Base-by-base conservation (phyloP, 768 basidiomycete genomes). In the Naganishia randhawae region DNA sequence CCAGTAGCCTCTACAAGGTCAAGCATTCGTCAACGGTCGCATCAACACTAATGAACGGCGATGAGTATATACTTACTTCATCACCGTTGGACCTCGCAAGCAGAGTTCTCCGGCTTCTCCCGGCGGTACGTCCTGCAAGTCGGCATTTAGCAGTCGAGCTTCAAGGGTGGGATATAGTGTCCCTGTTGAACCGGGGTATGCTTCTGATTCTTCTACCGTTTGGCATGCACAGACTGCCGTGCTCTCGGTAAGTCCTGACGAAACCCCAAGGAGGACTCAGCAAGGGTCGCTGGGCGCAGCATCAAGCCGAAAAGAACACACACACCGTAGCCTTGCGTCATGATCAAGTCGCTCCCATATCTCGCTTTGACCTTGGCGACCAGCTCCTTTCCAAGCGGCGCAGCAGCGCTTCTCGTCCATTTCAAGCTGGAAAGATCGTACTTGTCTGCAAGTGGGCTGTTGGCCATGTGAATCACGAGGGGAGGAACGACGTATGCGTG, bases 101-200 rank as follows among this genome's bases (percentile, higher is more conserved):
- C 91, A 93, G 14, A 95, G 77, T 78, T 94, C 92, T 14, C 92
- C 91, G 0, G 85, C 81, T 35, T 62, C 37, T 17, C 87, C 86
- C 7, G 81, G 74, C 17, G 80, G n/a, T 9, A 85, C 82, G 42
- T 85, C 84, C 25, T 84, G 85, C 0, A 85, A 86, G 2, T 86
- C 86, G 16, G 71, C 68, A 6, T 84, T 82, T 6, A 93, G 85
- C 10, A 96, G 76, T 8, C 88, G 84, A 2, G 88, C 86, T 75
- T 92, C 85, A 35, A 92, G 83, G 71, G 88, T 89, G 0, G 92
- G 86, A 27, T 91, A 77, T 2, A 92, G 81, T 4, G 83, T 73
- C 3, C 92, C 92, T 29, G 88, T 83, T 50, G 74, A 86, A 13
- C 89, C 89, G 27, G 85, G 76, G 69, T 86, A 88, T 19, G 82